Conservation (phyloP, 164 flowering plant genomes). For the Umbellularia californica region DNA sequence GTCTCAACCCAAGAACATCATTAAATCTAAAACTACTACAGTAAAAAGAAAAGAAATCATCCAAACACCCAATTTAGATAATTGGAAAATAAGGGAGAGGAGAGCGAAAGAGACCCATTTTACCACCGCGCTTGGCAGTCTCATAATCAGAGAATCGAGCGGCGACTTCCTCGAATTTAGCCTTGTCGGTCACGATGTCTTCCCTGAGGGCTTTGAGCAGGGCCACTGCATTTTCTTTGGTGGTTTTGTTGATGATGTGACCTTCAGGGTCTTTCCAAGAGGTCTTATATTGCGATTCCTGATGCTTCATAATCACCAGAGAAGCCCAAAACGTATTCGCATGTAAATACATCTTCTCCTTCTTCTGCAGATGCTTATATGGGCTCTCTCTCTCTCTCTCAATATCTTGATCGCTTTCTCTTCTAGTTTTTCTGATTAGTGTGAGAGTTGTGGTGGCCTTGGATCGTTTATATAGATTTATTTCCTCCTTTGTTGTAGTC, state of each 20-base stretch:
- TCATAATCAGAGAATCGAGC: slow-evolving; percentile 70
- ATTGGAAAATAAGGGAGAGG: background rate
- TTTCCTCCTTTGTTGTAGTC: too few relatives aligned
- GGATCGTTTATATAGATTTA: too few relatives aligned
- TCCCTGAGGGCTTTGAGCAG: slow-evolving; percentile 66
- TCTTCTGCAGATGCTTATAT: too few relatives aligned
- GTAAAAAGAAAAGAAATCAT: too few relatives aligned
- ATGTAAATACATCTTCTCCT: too few relatives aligned
- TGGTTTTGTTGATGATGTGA: slow-evolving; percentile 52
- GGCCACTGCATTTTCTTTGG: slow-evolving; percentile 60
- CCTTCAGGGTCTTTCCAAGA: slow-evolving; percentile 99
- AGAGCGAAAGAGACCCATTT: slow-evolving; percentile 50
- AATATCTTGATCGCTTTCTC: too few relatives aligned
- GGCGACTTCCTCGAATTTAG: slow-evolving; percentile 72
- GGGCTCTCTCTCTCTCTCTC: too few relatives aligned
- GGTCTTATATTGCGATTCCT: slow-evolving; percentile 76
- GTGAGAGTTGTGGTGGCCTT: too few relatives aligned
- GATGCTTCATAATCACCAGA: slow-evolving; percentile 79
- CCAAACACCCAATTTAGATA: too few relatives aligned
- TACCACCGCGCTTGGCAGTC: slow-evolving; percentile 98
- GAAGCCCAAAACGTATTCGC: slow-evolving; percentile 16
- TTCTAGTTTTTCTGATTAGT: too few relatives aligned
- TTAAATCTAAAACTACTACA: too few relatives aligned
- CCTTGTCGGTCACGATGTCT: slow-evolving; percentile 63
- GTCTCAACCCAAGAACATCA: too few relatives aligned